A percentile compares a stretch with the other conserved stretches of the same genome.
Conservation (phyloP, 306 rosid genomes). For the Ormosia semicastrata region DNA sequence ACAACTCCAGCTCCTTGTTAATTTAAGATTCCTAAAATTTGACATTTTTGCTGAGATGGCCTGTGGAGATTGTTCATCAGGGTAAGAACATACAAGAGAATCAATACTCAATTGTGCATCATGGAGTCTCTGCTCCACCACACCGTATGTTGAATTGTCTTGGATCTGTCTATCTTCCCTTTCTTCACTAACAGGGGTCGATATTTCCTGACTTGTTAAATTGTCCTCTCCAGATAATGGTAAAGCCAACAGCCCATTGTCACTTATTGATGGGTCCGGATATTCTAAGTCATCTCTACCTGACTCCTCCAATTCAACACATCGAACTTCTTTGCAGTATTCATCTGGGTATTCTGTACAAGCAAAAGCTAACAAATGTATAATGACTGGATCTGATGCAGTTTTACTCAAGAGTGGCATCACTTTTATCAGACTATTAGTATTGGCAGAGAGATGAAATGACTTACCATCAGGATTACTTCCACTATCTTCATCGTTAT, state of each 20-base stretch:
- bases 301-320: conserved; percentile 65
- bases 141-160: conserved; percentile 40
- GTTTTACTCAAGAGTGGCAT: conserved; percentile 3
- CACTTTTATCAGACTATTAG: conserved; percentile 23
- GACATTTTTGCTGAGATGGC: conserved; percentile 30
- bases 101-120: conserved; percentile 36
- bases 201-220: conserved; percentile 37
- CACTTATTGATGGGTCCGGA: conserved; percentile 32
- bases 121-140: conserved; percentile 32
- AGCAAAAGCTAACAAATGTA: neutral
- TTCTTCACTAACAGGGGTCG: conserved; percentile 37
- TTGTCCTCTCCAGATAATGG: conserved; percentile 26
- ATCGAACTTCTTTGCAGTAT: conserved; percentile 71
- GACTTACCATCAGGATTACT: conserved; percentile 44
- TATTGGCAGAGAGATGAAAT: conserved; percentile 23
- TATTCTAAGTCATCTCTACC: conserved; percentile 43
- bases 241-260: conserved; percentile 34
- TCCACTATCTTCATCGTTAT: conserved; percentile 36
- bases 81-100: conserved; percentile 41
- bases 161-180: conserved; percentile 42
- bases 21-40: conserved; percentile 41
- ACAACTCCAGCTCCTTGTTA: conserved; percentile 81
- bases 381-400: neutral
- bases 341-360: conserved; percentile 45
- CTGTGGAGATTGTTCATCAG: conserved; percentile 32